Base-by-base conservation (phyloP, 495 filamentous ascomycete species). In the Saxispiralis lemnorum region DNA sequence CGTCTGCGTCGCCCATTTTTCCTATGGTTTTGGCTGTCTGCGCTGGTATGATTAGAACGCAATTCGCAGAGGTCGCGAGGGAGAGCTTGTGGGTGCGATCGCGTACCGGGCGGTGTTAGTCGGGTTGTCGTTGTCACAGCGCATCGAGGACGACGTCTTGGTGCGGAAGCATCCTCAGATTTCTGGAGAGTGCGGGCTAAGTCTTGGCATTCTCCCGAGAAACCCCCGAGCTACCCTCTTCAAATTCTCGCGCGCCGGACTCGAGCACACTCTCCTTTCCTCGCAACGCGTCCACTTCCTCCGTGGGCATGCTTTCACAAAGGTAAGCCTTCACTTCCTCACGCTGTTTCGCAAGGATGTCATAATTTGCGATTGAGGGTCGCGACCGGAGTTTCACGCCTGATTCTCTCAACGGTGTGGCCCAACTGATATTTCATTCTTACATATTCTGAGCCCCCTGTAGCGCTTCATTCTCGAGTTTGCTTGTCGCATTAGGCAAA, bases 301-400 rank as follows among this genome's bases (percentile, higher is more conserved):
- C 33, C 31, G 49, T 28, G 24, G 24, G 24, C 24, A 28, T 28
- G 24, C 24, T 28, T 9, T 28, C 24, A 9, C 24, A 28, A 9
- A 28, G 24, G 24, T 28, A 28, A 28, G 44, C n/a, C 16, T 39
- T 53, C 47, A 42, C 39, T 36, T 44, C 19, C 41, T 37, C 28
- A 45, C 41, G 47, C 28, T 37, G 31, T 32, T 43, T 38, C 37
- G 40, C 53, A 69, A 51, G 60, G 85, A 92, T 88, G 84, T 72
- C 62, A 81, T 89, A 93, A 93, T 93, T 93, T 93, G 85, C 85
- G 85, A 85, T 85, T 86, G 84, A 93, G 77, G 65, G 64, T 58
- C 64, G 45, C 59, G 61, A 63, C 71, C 77, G 76, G 84, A 81
- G 66, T 63, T 79, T 72, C 81, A 78, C 76, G 83, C 85, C 83